Percentiles rank a stretch among this genome's conserved stretches.
phyloP scores from a whole-genome alignment of 345 rosid species.

The Salix arbutifolia region DNA sequence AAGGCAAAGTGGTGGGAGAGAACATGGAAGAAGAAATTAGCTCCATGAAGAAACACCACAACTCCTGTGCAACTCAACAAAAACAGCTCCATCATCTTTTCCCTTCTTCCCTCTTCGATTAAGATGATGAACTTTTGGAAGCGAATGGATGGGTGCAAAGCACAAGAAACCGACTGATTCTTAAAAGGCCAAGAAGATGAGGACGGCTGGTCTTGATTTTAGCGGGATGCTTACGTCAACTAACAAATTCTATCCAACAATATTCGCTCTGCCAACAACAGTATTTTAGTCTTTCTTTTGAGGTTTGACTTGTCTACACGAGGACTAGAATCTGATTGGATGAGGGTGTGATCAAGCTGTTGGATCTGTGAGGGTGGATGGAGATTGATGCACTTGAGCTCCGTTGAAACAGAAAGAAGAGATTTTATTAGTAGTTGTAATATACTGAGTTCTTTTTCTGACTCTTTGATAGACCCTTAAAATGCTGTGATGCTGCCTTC shows the following conservation, averaged over 20 bases:
- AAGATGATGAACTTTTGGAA: no score
- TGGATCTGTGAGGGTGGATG: not conserved
- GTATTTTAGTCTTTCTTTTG: not conserved
- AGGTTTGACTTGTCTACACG: not conserved
- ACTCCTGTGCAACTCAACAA: slow-evolving; percentile 51
- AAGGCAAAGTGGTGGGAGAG: slow-evolving; percentile 44
- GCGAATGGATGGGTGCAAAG: no score
- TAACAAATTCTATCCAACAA: no score
- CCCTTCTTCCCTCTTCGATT: not conserved
- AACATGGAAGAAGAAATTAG: slow-evolving; percentile 54
- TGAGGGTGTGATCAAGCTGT: not conserved
- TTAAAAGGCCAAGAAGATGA: no score
- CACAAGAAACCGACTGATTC: no score
- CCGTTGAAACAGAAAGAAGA: not conserved
- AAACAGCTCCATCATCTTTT: slow-evolving; percentile 48
- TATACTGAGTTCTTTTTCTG: no score
- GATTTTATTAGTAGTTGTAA: no score
- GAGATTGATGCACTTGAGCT: not conserved
- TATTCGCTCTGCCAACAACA: no score
- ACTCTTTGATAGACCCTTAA: no score
- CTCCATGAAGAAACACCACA: slow-evolving; percentile 62
- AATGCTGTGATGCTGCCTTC: no score
- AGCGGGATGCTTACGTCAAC: no score
- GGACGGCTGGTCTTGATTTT: no score
- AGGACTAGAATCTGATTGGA: not conserved